phyloP scores from a whole-genome alignment of 257 asterid genomes.

The Echium plantagineum region DNA sequence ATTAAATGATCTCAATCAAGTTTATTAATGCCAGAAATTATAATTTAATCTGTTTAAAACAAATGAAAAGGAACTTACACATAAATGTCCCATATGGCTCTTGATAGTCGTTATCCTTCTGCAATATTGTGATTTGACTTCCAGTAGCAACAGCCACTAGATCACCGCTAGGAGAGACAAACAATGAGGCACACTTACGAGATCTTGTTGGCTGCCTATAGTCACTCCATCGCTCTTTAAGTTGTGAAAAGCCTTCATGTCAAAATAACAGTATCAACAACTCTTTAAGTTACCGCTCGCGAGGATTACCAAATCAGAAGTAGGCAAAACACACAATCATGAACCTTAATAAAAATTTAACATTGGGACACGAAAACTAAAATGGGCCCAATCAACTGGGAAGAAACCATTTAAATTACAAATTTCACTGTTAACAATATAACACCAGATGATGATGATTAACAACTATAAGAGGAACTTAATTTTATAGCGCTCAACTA shows the following conservation, averaged over 20 bases:
- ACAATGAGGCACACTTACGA: constrained; percentile 49
- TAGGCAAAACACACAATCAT: neutral
- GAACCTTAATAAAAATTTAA: neutral
- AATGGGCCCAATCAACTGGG: neutral
- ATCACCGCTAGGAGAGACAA: constrained; percentile 68
- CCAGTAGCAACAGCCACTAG: constrained; percentile 80
- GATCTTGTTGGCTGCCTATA: constrained; percentile 36
- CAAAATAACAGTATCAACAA: constrained; percentile 8
- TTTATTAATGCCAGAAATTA: neutral
- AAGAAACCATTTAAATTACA: neutral
- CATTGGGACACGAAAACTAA: neutral
- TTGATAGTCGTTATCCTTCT: constrained; percentile 68
- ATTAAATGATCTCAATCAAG: neutral
- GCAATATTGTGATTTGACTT: constrained; percentile 64
- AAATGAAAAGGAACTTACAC: constrained; percentile 45
- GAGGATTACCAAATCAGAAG: neutral
- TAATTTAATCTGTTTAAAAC: neutral
- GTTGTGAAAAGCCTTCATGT: constrained; percentile 48
- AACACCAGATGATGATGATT: neutral
- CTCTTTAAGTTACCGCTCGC: neutral
- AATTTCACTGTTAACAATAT: neutral
- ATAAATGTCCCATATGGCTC: constrained; percentile 68
- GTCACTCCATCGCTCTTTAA: constrained; percentile 73
- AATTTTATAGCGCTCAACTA: too few relatives aligned
- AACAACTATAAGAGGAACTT: neutral